These are phyloP conservation scores for Ophiorrhiza pumila DNA, from an alignment of 257 asterid species.

Conservation along the genomic window DNA sequence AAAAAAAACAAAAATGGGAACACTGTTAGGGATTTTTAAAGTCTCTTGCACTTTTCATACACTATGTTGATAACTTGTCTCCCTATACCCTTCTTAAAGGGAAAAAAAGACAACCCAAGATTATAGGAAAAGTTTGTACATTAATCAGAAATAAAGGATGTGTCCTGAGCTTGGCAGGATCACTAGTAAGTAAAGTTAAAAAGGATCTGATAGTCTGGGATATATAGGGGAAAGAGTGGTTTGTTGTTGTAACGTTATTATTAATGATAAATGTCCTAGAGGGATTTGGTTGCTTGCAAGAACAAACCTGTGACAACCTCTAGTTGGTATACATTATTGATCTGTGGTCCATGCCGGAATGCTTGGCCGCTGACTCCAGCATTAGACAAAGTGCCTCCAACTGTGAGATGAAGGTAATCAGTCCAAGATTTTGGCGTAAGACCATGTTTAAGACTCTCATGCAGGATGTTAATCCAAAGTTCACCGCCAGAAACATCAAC, in stretches of 20 bases:
- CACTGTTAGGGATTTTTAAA: neutral
- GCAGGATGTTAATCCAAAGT: constrained; percentile 80
- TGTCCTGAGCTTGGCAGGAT: neutral
- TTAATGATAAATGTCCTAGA: neutral
- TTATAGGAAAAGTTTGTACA: neutral
- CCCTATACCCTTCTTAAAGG: neutral
- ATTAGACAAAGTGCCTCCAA: constrained; percentile 90
- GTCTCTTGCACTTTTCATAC: neutral
- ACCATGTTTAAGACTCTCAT: constrained; percentile 68
- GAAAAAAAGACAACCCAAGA: neutral
- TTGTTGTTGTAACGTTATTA: neutral
- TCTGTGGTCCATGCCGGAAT: constrained; percentile 87
- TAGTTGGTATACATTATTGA: constrained; percentile 75
- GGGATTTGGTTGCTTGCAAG: neutral
- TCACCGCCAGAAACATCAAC: constrained; percentile 90
- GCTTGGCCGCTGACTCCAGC: constrained; percentile 98
- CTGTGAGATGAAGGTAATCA: constrained; percentile 84
- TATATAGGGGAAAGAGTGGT: too few species aligned
- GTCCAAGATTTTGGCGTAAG: constrained; percentile 93
- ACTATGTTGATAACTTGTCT: neutral
- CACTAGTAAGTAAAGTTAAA: neutral
- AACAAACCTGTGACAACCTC: constrained; percentile 82
- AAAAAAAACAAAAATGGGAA: constrained; percentile 8
- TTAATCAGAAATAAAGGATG: neutral
- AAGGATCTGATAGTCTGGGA: neutral